Percentiles rank a stretch among this genome's conserved stretches.
These are phyloP conservation scores for Dendrocalamus latiflorus DNA, from an alignment of 202 grass and related monocot genomes.

Conservation along the genomic window DNA sequence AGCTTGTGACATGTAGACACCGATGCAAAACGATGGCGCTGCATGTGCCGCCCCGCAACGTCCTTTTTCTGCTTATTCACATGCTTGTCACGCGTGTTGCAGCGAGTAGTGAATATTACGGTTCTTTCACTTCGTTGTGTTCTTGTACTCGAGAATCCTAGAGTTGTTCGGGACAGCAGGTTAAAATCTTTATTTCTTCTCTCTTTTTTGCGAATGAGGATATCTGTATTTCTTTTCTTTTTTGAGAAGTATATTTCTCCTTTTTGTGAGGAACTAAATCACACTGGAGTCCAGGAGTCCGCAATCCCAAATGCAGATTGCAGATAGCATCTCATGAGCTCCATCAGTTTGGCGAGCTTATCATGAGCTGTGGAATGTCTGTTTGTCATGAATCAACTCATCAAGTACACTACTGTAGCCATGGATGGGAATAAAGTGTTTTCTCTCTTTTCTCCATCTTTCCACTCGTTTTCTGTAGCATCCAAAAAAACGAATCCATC, in stretches of 20 bases:
- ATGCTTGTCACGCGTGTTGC: conserved; percentile 15
- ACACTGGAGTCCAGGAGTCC: background rate
- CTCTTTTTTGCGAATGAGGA: too few species aligned
- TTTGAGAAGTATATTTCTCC: background rate
- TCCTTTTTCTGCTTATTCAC: background rate
- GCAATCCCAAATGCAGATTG: background rate
- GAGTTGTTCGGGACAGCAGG: too few species aligned
- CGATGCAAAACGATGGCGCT: background rate
- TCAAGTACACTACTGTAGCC: background rate
- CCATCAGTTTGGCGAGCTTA: background rate
- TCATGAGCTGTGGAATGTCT: background rate
- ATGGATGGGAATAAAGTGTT: conserved; percentile 18
- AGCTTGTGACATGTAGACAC: background rate
- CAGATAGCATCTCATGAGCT: conserved; percentile 3
- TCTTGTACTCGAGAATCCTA: background rate
- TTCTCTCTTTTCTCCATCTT: background rate
- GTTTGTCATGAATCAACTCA: background rate
- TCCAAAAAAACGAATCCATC: too few species aligned
- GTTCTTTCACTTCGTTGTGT: background rate
- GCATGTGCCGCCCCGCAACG: background rate
- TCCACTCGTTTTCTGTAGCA: background rate
- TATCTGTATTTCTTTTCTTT: background rate
- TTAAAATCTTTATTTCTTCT: background rate
- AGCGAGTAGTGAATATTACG: conserved; percentile 5
- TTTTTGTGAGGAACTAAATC: background rate